Base-by-base conservation (phyloP, 169 alveolate genomes). In the Perkinsus olseni region DNA sequence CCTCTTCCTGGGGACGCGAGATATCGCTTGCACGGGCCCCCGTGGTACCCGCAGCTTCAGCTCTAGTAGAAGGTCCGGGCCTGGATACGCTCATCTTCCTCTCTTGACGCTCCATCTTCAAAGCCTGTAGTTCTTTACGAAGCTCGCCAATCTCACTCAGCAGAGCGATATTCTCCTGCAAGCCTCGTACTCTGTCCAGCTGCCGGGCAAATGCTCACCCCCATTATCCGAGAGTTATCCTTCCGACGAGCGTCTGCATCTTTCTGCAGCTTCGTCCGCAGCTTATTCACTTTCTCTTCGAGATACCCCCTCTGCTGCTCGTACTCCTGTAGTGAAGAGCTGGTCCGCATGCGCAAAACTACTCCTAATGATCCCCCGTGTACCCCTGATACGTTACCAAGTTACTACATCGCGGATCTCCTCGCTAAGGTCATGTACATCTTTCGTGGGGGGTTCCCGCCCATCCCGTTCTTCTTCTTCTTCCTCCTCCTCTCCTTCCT, bases 81-180 rank as follows among this genome's bases (percentile, higher is more conserved):
- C 62, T 17, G 17, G 62, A 45, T 17, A 45, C 62, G 17, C 62
- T 17, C 24, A 45, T 6, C 62, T 45, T 45, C 62, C 17, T 45
- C 38, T 93, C 91, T 38, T 93, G 96, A 36, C 95, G 74, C 92
- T 95, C 96, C 24, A 91, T 94, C 91, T 94, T 94, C 40, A 96
- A 94, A 31, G 93, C 62, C 39, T 96, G 93, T 74, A 97, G 95
- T 93, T 97, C 98, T 39, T 97, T 95, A 62, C 97, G 96, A 39
- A 97, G 95, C 91, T 96, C 98, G 93, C 97, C 97, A 74, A 97
- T 97, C 95, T 97, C 98, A 37, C 96, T 93, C 74, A 97, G 95
- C 38, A 97, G 95, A 31, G 96, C 96, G 24, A 97, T 98, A 90
- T 97, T 97, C 45, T 97, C 97, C 94, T 95, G 92, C 31, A 31